These are phyloP conservation scores for Lepraria neglecta DNA, from an alignment of 495 filamentous ascomycete genomes.

Conservation along the genomic window DNA sequence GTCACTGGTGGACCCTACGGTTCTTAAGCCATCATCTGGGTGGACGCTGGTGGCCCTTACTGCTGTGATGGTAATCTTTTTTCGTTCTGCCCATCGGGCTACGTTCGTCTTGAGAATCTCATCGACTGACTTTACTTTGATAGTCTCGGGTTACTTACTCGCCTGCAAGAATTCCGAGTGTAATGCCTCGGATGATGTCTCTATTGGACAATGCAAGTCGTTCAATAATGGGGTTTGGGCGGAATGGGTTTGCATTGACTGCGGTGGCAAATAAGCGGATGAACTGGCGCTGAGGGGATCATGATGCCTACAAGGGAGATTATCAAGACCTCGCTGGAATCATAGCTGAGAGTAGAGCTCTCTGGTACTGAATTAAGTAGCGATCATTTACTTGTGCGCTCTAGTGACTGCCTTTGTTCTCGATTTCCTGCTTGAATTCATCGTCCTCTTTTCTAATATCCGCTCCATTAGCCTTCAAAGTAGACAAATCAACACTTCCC, in stretches of 20 bases:
- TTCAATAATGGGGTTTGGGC: neutral
- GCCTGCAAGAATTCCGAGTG: constrained; percentile 5
- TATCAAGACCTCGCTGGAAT: too few relatives aligned
- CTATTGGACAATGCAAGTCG: constrained; percentile 5
- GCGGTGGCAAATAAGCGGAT: constrained; percentile 1
- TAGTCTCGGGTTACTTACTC: neutral
- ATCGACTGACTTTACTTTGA: neutral
- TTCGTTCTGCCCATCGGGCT: too few relatives aligned
- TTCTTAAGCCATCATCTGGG: neutral
- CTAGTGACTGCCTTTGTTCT: too few relatives aligned
- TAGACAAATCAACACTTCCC: too few relatives aligned
- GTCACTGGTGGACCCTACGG: neutral
- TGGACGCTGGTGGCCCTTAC: neutral
- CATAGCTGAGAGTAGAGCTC: too few relatives aligned
- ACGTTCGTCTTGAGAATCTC: neutral
- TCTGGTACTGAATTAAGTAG: too few relatives aligned
- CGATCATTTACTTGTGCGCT: too few relatives aligned
- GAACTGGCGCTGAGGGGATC: neutral
- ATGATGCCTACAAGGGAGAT: too few relatives aligned
- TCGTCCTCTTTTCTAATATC: too few relatives aligned
- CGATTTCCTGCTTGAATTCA: too few relatives aligned
- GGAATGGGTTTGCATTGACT: neutral
- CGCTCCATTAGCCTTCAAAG: too few relatives aligned
- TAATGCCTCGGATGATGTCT: neutral
- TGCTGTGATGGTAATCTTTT: constrained; percentile 6